phyloP scores from a whole-genome alignment of 192 early-diverging fungal species.

The Kickxella alabastrina region DNA sequence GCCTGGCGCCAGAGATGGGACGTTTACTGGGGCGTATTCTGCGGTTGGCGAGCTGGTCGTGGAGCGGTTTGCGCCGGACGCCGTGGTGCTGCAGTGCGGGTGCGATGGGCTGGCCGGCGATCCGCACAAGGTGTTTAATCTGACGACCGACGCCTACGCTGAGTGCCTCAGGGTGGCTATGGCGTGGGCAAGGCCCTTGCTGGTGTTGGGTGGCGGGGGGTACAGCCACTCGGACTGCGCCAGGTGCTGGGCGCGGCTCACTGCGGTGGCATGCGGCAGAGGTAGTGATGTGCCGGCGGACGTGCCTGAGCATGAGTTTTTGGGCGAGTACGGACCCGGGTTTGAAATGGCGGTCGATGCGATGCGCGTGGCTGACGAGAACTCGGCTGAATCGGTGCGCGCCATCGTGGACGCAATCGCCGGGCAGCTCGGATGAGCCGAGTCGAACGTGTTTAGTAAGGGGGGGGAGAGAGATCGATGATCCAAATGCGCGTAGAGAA shows the following conservation, averaged over 20 bases:
- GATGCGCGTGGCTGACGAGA: slow-evolving; percentile 17
- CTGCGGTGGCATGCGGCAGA: slow-evolving; percentile 59
- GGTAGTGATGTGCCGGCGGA: slow-evolving; percentile 28
- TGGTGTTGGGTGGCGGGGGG: slow-evolving; percentile 63
- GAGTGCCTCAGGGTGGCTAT: slow-evolving; percentile 15
- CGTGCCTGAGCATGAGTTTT: slow-evolving; percentile 66
- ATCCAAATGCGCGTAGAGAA: no score
- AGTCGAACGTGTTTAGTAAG: no score
- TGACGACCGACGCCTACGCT: slow-evolving; percentile 30
- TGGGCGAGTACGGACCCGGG: slow-evolving; percentile 54
- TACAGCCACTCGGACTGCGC: slow-evolving; percentile 90
- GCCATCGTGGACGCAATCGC: not conserved
- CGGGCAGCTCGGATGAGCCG: not conserved
- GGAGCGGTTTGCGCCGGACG: slow-evolving; percentile 71
- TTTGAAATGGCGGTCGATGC: slow-evolving; percentile 33
- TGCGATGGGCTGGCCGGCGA: slow-evolving; percentile 50
- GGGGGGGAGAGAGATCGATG: no score
- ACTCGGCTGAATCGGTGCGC: slow-evolving; percentile 11
- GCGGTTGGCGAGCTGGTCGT: slow-evolving; percentile 67
- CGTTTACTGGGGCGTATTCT: slow-evolving; percentile 76
- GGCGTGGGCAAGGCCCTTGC: slow-evolving; percentile 11
- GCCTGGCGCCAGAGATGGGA: slow-evolving; percentile 81
- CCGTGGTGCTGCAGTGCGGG: slow-evolving; percentile 91
- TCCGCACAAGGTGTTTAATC: slow-evolving; percentile 40
- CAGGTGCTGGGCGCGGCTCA: slow-evolving; percentile 93